A percentile compares a stretch with the other conserved stretches of the same genome.
Evolutionary conservation across 2,329 filamentous ascomycete species (phyloP).

Genomic region (Aspergillus brunneoviolaceus): DNA sequence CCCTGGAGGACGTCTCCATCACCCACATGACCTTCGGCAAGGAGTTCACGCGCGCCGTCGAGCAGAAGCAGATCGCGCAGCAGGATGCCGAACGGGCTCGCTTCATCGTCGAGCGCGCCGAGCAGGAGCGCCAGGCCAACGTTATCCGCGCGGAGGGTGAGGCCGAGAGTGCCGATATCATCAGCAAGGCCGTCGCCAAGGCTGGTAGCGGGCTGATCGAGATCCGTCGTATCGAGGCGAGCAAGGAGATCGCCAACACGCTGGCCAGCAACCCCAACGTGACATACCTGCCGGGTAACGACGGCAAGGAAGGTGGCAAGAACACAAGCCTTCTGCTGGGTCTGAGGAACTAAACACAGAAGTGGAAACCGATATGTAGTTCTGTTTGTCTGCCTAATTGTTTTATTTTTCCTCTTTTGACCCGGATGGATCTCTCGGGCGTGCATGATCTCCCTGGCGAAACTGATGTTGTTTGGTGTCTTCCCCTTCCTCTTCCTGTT

Average conservation of each 20-base stretch:
- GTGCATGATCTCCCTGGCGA: constrained; percentile 30
- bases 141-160: constrained; percentile 98
- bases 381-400: constrained; percentile 12
- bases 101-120: constrained; percentile 97
- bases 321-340: constrained; percentile 67
- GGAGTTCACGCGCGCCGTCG: constrained; percentile 97
- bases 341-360: constrained; percentile 51
- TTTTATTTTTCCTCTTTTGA: constrained; percentile 13
- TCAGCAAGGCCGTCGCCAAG: constrained; percentile 90
- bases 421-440: constrained; percentile 25
- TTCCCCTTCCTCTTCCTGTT: constrained; percentile 18
- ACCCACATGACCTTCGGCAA: constrained; percentile 99
- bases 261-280: constrained; percentile 91
- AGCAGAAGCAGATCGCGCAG: constrained; percentile 99
- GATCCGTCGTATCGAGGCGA: constrained; percentile 96
- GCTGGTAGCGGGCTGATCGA: constrained; percentile 88
- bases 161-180: constrained; percentile 93
- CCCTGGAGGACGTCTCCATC: constrained; percentile 96
- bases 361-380: constrained; percentile 15
- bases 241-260: constrained; percentile 90
- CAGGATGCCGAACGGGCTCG: constrained; percentile 96
- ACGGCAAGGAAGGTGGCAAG: constrained; percentile 58
- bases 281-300: constrained; percentile 81
- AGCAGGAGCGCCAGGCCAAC: constrained; percentile 98
- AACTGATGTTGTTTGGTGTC: constrained; percentile 25